Conservation (phyloP, 176 grass and related monocot genomes). For the Pharus latifolius region DNA sequence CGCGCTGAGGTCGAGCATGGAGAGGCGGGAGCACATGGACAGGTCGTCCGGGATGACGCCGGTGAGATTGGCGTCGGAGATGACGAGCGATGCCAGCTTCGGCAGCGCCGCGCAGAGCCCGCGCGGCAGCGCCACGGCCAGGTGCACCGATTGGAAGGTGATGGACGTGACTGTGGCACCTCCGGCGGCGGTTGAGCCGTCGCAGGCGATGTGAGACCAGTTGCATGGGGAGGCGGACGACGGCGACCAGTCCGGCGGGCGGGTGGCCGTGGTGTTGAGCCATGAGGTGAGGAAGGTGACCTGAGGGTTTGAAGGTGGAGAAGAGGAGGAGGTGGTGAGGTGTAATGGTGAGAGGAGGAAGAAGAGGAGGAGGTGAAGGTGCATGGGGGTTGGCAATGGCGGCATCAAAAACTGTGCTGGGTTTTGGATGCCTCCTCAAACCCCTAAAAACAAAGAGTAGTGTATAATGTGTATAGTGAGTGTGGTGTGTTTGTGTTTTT, state of each 20-base stretch:
- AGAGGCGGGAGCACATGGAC: too few species aligned
- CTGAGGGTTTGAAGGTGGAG: conserved; percentile 11
- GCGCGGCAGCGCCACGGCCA: conserved; percentile 15
- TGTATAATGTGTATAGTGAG: too few species aligned
- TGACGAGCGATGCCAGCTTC: conserved; percentile 18
- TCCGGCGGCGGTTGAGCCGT: background rate
- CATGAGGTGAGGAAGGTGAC: conserved; percentile 56
- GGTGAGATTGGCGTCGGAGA: conserved; percentile 79
- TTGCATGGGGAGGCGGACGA: conserved; percentile 48
- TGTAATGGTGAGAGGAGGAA: conserved; percentile 20
- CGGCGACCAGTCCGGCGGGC: conserved; percentile 56
- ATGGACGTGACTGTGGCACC: conserved; percentile 27
- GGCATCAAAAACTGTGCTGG: conserved; percentile 50
- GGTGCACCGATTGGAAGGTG: conserved; percentile 63
- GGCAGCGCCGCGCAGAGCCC: conserved; percentile 53
- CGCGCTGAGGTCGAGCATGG: conserved; percentile 52
- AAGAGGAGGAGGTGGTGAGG: background rate
- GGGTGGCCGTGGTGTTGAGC: conserved; percentile 43
- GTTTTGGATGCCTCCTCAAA: conserved; percentile 37
- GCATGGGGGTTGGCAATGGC: conserved; percentile 53
- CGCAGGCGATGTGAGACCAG: conserved; percentile 71
- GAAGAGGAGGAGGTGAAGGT: conserved; percentile 12
- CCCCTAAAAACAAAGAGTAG: conserved; percentile 36
- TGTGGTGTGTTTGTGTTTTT: conserved; percentile 29
- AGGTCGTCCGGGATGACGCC: too few species aligned